Evolutionary conservation across 768 basidiomycete species (phyloP), one percentile per base, ranked within the genome.

Genomic region (Lactarius evosmus): DNA sequence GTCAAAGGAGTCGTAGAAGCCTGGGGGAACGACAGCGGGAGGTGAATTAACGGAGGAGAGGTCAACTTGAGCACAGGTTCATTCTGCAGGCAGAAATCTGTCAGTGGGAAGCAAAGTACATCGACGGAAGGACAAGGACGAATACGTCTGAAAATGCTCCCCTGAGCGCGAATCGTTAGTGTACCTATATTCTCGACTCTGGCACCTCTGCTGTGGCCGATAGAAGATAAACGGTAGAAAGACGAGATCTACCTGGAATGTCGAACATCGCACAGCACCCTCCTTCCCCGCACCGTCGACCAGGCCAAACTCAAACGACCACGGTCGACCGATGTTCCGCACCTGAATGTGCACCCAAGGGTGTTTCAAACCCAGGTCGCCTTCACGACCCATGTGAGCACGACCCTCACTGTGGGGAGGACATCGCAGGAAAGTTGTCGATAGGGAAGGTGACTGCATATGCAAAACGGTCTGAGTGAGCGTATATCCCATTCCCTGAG

Each of bases 331-430:
- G 70, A 92, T 62, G 70, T 86, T 81, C 54, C 88, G 84, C 51
- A 88, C 84, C 72, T 93, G 91, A 8, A 92, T 52, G 71, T 92
- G 87, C 60, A 93, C 71, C 88, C 89, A 91, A 7, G 84, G 78
- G 69, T 87, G 87, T 70, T 82, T 85, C 58, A 92, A 71, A 17
- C 85, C 85, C 52, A 91, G 75, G 33, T 76, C 78, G 36, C 60
- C 62, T 27, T 61, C 57, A 36, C 67, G 46, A 53, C 67, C 66
- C 40, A 63, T 58, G 36, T 54, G 51, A 58, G 32, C 19, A 16
- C 27, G 50, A 57, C 53, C 41, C 49, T 50, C 57, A 27, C 54
- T 50, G 62, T 50, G 65, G 25, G 80, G 77, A 17, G 90, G 90
- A 68, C 80, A 85, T 8, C 82, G 84, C 38, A 93, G 82, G 70